Base-by-base conservation (phyloP, 2,329 filamentous ascomycete species). In the Penicillium sp. region DNA sequence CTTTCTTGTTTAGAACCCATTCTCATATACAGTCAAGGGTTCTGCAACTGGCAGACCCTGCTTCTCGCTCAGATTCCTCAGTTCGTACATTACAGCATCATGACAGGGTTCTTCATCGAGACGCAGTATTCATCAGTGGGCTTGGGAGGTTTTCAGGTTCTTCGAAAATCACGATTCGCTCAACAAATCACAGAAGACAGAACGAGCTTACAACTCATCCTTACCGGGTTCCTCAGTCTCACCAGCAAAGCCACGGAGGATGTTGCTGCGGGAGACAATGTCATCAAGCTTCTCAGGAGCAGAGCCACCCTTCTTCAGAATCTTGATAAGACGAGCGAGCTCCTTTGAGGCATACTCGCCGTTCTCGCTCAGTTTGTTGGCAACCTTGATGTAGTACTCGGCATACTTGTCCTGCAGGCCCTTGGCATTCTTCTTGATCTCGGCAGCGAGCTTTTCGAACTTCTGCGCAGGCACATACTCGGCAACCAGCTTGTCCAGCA, bases 331-430 rank as follows among this genome's bases (percentile, higher is more conserved):
- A 59, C 93, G 84, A 56, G 85, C 81, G 58, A 92, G 79, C 81
- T 97, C 93, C 85, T 96, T 97, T 69, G 84, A 78, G 45, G 85
- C 90, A 69, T 90, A 96, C 47, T 80, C 86, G 56, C 88, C 81
- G 76, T 88, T 95, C 73, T 86, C 80, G 70, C 79, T 81, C 59
- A 94, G 78, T 85, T 96, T 97, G 71, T 89, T 84, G 56, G 94
- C 88, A 49, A 95, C 91, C 71, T 89, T 90, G 71, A 94, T 80
- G 74, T 99, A 97, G 83, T 99, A 99, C 75, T 92, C 83, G 43
- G 90, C 90, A 69, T 93, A 95, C 79, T 89, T 90, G 73, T 87
- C 85, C 76, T 87, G 83, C 47, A 94, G 72, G 47, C 75, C 78
- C 63, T 81, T 81, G 21, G 86, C 86, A 56, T 85, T 83, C 77